These are phyloP conservation scores for Hyphodiscus hymeniophilus DNA, from an alignment of 495 filamentous ascomycete species.

Conservation along the genomic window DNA sequence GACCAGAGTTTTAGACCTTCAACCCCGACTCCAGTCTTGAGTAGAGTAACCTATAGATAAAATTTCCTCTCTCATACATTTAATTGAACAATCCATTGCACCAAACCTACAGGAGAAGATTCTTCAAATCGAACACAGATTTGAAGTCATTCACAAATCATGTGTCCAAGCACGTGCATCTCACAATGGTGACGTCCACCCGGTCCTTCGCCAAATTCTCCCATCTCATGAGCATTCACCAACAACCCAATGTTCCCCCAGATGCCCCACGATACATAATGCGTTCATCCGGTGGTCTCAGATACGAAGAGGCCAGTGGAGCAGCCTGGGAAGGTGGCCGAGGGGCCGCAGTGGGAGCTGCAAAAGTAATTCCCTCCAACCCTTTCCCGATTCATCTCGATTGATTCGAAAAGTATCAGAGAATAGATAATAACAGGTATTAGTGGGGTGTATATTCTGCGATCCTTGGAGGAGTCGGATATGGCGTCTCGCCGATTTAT, in stretches of 20 bases:
- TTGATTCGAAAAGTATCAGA: neutral
- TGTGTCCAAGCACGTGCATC: too few species aligned
- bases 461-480: slow-evolving; percentile 46
- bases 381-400: neutral
- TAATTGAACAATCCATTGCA: too few species aligned
- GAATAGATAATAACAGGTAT: neutral
- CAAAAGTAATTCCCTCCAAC: slow-evolving; percentile 44
- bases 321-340: slow-evolving; percentile 55
- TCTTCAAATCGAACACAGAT: too few species aligned
- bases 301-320: slow-evolving; percentile 47
- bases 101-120: too few species aligned
- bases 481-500: slow-evolving; percentile 62
- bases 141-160: too few species aligned
- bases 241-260: too few species aligned
- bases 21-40: too few species aligned
- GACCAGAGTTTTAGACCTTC: neutral
- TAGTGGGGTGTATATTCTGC: slow-evolving; percentile 56
- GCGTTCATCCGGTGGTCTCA: slow-evolving; percentile 22
- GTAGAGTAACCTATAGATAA: too few species aligned
- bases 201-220: too few species aligned
- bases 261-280: neutral
- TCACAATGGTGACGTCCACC: too few species aligned
- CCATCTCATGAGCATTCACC: too few species aligned
- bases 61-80: too few species aligned
- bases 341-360: slow-evolving; percentile 51